Percentiles rank a stretch among this genome's conserved stretches.
phyloP scores from a whole-genome alignment of 305 asterid genomes.

The Nicotiana rustica region DNA sequence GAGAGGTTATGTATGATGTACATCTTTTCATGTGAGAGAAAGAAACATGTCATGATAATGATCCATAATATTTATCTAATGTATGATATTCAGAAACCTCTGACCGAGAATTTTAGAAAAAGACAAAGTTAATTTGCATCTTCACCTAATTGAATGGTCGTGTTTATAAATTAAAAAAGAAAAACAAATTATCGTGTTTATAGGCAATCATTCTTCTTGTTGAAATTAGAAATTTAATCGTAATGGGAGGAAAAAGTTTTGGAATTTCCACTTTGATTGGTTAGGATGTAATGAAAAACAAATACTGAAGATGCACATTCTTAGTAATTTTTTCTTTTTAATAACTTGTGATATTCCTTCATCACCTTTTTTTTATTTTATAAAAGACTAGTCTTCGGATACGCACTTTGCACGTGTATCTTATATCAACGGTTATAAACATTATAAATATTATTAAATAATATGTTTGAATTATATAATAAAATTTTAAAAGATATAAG shows the following conservation, averaged over 20 bases:
- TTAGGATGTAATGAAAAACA: not conserved
- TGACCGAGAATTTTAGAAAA: not conserved
- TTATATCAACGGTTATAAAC: too few relatives aligned
- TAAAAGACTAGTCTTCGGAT: too few relatives aligned
- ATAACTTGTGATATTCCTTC: too few relatives aligned
- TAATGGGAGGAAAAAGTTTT: not conserved
- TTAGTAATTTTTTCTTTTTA: too few relatives aligned
- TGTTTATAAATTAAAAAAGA: not conserved
- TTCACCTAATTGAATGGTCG: constrained; percentile 16
- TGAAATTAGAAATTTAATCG: constrained; percentile 18
- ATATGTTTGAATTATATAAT: too few relatives aligned
- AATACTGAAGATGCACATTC: not conserved
- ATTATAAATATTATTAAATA: too few relatives aligned
- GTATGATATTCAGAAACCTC: constrained; percentile 31
- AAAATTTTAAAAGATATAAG: too few relatives aligned
- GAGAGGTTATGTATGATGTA: not conserved
- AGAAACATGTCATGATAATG: constrained; percentile 21
- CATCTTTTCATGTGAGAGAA: constrained; percentile 21
- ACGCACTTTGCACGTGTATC: too few relatives aligned
- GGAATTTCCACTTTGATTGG: not conserved
- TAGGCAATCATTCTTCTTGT: not conserved
- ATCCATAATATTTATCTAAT: not conserved
- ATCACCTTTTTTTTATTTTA: too few relatives aligned
- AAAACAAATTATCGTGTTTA: not conserved
- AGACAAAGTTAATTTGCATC: not conserved